Evolutionary conservation across 1,139 yeast genomes (phyloP), one percentile per base, ranked within the genome.

Genomic region (Debaryomyces sp.): DNA sequence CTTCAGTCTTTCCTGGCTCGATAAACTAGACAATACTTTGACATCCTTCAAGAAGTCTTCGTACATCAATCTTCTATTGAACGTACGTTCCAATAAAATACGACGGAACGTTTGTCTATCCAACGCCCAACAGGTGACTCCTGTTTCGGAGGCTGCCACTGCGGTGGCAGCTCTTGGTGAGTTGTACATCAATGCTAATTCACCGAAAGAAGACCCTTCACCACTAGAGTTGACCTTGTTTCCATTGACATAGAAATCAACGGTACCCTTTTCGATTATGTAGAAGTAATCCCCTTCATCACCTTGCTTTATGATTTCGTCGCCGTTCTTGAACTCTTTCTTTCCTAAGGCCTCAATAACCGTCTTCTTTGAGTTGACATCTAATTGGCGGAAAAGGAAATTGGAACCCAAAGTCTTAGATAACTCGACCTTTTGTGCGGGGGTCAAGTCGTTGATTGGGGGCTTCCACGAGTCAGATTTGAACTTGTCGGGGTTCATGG

Each of bases 111-210:
- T 92, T 61, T 88, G 75, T 63, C 99, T 84, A 70, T 94, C 99
- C 60, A 94, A 79, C 1, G 96, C 96, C 97, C 97, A 94, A 56
- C 78, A 73, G 9, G 73, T 68, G 46, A 92, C 79, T 30, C 81
- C 81, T 60, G 86, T 81, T 3, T 41, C 46, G 8, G 85, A 73
- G 29, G 83, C 78, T 8, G 97, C 96, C 18, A 79, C 63, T 1
- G 90, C 98, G 1, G 98, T 91, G 15, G 98, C 99, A 6, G 98
- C 99, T 70, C 99, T 84, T 52, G 98, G 98, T 18, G 97, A 85
- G 69, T 94, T 94, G 74, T 94, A 94, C 97, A 94, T 91, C 60
- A 94, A 80, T 1, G 99, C 99, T 62, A 94, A 80, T 68, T 94
- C 99, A 61, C 99, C 99, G 70, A 94, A 94, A 41, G 96, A 87